Base-by-base conservation (phyloP, 164 flowering plant species). In the Macadamia integrifolia region DNA sequence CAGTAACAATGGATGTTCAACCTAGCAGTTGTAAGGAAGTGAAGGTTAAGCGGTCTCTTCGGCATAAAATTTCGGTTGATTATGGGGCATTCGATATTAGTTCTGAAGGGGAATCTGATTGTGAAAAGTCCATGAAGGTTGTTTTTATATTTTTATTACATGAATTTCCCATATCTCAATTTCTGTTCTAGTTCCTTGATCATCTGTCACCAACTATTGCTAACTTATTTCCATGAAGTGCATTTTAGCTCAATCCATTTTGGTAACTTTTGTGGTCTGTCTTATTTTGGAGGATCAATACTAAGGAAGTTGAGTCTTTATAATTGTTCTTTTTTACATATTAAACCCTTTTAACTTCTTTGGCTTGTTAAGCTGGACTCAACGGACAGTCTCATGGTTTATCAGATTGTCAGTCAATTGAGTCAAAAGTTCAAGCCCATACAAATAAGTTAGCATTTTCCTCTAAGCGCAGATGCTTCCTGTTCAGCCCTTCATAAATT, bases 41-140 rank as follows among this genome's bases (percentile, higher is more conserved):
- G 65, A 60, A 61, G 14, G 23, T 62, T 56, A 72, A 68, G 18
- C 60, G 32, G 60, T 40, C 68, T 9, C 58, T 65, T 50, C 59
- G 57, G 61, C 76, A 43, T 40, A 68, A 42, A 58, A 58, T 43
- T 50, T 64, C 55, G 65, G 63, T 68, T 40, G 65, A 64, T 68
- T 67, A 64, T 68, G 53, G 50, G 15, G 48, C 67, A 68, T 72
- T 67, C 40, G 64, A 67, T 58, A 68, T 56, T 58, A 64, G 76
- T 60, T 73, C 71, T 57, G 53, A 68, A 58, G 65, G 65, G 44
- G 60, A 64, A 40, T 29, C 65, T 9, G 29, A 44, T 35, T 50
- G 6, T 57, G 55, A 35, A 58, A 67, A 62, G 53, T 52, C 75
- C 29, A 56, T 44, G 28, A 67, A 72, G 66, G 70, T 72, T 30